Base-by-base conservation (phyloP, 2,329 filamentous ascomycete genomes). In the Colletotrichum musicola region DNA sequence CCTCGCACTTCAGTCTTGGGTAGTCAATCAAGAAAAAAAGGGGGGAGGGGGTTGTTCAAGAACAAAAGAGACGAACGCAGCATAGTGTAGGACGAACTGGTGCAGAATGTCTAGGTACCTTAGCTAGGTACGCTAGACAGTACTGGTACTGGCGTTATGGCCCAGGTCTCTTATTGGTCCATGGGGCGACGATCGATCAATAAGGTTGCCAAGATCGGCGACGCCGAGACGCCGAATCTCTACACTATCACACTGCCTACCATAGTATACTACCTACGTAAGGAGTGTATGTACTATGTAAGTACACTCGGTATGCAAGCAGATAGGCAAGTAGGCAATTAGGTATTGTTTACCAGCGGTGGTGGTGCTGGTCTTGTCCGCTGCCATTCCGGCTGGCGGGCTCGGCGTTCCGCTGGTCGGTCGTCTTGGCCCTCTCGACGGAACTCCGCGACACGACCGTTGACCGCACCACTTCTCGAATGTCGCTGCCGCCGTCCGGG, bases 121-220 rank as follows among this genome's bases (percentile, higher is more conserved):
- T 25, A 25, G 22, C 22, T 25, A 25, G 22, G 22, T 25, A 25
- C 22, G 4, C 22, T 25, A 7, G 7, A 35, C 7, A 35, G 30
- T 35, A 30, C 27, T 27, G 18, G 42, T n/a, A 67, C 62, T 68
- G 57, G 58, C 4, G 4, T 2, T 12, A 4, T 9, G n/a, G 10
- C 3, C 4, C 30, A 10, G 6, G 42, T 9, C n/a, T 50, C 40
- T 55, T 16, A 68, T 70, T 68, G 67, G 63, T 53, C n/a, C 12
- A 6, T 16, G 27, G 63, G 53, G 51, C 58, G 57, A 58, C 22
- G 18, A 51, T 38, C 35, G 53, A 54, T 44, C 22, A 54, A 55
- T 59, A 68, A 68, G 58, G 68, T 68, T 70, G 40, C 53, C 53
- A 61, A 55, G 58, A 51, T 68, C 64, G 68, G 68, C 42, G n/a